Evolutionary conservation across 495 filamentous ascomycete genomes (phyloP), one percentile per base, ranked within the genome.

Genomic region (Astrocystis sublimbata): DNA sequence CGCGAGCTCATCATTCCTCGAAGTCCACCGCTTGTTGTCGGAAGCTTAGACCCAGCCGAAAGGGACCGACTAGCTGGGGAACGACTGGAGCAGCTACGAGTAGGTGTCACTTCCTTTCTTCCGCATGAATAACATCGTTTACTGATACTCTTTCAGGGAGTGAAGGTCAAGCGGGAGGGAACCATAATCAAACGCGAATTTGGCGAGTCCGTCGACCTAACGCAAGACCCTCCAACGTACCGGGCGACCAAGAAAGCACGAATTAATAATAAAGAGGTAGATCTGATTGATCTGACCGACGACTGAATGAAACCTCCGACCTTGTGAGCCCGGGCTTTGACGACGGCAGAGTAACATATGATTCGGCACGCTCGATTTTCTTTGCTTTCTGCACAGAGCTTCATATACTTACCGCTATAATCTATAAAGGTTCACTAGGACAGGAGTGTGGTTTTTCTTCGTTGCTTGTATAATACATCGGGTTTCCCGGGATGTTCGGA

Each of bases 1-100:
- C 54, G 64, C 21, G 70, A 74, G 46, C 42, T 74, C 23, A 71
- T 77, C 21, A 68, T 77, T 26, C 70, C 70, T 2, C 67, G 68
- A 0, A 68, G 66, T 12, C 73, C 73, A n/a, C 67, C 61, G 15
- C 58, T 58, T 8, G 64, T 35, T 13, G 12, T 68, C 13, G 53
- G 61, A 5, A 36, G 61, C 4, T 35, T 68, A 28, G 58, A 62
- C 33, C 17, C 28, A 23, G 58, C 43, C 3, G 63, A 65, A 52
- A 60, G 61, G 7, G 56, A 35, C 45, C 61, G 65, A 23, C 47
- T 71, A 50, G 66, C 68, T 13, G 49, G 58, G 54, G 68, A 68
- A 33, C 58, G 68, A 12, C 59, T 68, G 23, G 54, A 61, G 0
- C 49, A 71, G n/a, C 49, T 71, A 5, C 42, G 66, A 2, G 66